Conservation (phyloP, 345 rosid species). For the Pistacia vera region DNA sequence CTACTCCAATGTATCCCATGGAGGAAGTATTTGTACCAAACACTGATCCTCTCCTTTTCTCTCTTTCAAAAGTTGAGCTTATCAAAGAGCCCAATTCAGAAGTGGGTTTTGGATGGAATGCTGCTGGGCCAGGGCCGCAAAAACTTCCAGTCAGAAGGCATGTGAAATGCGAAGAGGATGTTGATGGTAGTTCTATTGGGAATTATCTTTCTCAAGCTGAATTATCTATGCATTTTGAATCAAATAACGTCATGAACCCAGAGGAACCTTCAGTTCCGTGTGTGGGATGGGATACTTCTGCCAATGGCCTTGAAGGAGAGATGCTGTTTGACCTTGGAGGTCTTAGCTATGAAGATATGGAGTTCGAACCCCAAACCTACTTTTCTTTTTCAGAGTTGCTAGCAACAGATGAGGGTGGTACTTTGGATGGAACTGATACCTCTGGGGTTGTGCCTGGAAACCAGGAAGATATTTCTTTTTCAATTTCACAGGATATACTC, state of each 20-base stretch:
- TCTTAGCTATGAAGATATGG: slow-evolving; percentile 77
- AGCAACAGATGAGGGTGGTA: slow-evolving; percentile 60
- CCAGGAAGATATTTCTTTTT: slow-evolving; percentile 29
- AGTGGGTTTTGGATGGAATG: slow-evolving; percentile 48
- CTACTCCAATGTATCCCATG: slow-evolving; percentile 35
- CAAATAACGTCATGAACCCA: slow-evolving; percentile 27
- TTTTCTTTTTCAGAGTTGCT: slow-evolving; percentile 86
- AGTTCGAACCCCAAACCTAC: slow-evolving; percentile 95
- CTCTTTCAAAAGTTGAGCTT: slow-evolving; percentile 64
- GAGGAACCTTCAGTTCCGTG: slow-evolving; percentile 41
- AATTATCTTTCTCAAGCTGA: slow-evolving; percentile 30
- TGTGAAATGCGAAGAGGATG: slow-evolving; percentile 51
- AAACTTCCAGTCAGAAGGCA: slow-evolving; percentile 90
- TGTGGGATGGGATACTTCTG: slow-evolving; percentile 57
- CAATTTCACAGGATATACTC: slow-evolving; percentile 23
- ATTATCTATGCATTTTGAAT: slow-evolving; percentile 24
- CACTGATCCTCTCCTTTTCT: slow-evolving; percentile 69
- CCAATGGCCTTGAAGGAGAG: slow-evolving; percentile 43
- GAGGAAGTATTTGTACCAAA: slow-evolving; percentile 51
- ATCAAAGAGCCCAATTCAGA: slow-evolving; percentile 41
- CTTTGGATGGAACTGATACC: slow-evolving; percentile 42
- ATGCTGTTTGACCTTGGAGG: slow-evolving; percentile 47
- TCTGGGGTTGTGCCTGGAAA: slow-evolving; percentile 27
- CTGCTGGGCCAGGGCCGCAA: slow-evolving; percentile 47
- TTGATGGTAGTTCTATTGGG: slow-evolving; percentile 30